Conservation (phyloP, 768 basidiomycete genomes). For the Boletus sp. region DNA sequence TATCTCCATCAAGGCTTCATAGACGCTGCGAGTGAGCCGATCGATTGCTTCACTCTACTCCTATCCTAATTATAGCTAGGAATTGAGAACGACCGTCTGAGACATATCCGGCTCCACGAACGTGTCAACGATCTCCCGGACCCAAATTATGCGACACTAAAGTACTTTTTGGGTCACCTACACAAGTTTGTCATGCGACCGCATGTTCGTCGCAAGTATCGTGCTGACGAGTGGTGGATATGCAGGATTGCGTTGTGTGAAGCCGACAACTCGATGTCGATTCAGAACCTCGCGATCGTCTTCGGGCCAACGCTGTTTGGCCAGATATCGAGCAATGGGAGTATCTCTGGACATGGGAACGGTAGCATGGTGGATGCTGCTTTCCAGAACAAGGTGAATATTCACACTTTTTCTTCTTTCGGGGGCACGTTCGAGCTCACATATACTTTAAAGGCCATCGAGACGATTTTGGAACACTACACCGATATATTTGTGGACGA, state of each 20-base stretch:
- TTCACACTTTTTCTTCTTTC: background rate
- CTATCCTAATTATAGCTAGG: slow-evolving; percentile 39
- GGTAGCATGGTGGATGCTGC: slow-evolving; percentile 67
- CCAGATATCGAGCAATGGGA: slow-evolving; percentile 46
- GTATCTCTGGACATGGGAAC: slow-evolving; percentile 44
- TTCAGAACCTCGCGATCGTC: slow-evolving; percentile 91
- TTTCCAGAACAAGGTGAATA: slow-evolving; percentile 64
- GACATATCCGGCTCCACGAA: slow-evolving; percentile 95
- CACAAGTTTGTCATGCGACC: slow-evolving; percentile 56
- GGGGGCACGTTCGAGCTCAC: slow-evolving; percentile 4
- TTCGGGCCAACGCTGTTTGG: slow-evolving; percentile 98
- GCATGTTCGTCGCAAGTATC: background rate
- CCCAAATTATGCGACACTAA: slow-evolving; percentile 96
- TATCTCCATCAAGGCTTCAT: slow-evolving; percentile 88
- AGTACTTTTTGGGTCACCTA: slow-evolving; percentile 92
- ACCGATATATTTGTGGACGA: slow-evolving; percentile 97
- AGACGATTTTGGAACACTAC: slow-evolving; percentile 93
- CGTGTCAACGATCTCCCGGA: slow-evolving; percentile 97
- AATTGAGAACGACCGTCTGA: slow-evolving; percentile 90
- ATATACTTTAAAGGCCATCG: slow-evolving; percentile 63
- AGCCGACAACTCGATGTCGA: slow-evolving; percentile 84
- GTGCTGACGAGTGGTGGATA: slow-evolving; percentile 8
- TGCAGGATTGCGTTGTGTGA: slow-evolving; percentile 75
- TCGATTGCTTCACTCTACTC: background rate
- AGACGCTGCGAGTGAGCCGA: slow-evolving; percentile 83